Evolutionary conservation across 306 rosid genomes (phyloP), one percentile per base, ranked within the genome.

Genomic region (Glycine tomentella): DNA sequence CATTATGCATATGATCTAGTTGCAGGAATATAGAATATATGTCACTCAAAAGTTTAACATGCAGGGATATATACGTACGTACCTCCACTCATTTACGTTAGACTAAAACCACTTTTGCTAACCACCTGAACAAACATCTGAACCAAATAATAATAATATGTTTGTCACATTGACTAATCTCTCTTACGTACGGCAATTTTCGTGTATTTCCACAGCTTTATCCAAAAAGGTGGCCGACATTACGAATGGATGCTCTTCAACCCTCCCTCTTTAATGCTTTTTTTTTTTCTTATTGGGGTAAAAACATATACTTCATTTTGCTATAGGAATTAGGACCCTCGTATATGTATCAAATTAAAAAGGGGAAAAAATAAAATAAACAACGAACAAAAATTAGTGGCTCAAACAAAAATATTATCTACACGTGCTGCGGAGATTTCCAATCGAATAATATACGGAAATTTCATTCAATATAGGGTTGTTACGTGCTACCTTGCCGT

Each of bases 211-310:
- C 74, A 49, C 14, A 17, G 53, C 84, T 63, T 48, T 85, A 40
- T 63, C 69, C 55, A 79, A 74, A 88, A 71, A 52, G 76, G 85
- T 83, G 84, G 85, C 87, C 82, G 90, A 89, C 95, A 86, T 59
- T 77, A 83, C 51, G 93, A 91, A 89, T 89, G 87, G 82, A 76
- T 86, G 48, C 88, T 77, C 83, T 25, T 38, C 8, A 20, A 55
- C 5, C 65, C 12, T 3, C 38, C 4, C 53, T 66, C 81, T n/a
- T 33, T 65, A 5, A 16, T 63, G 33, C 31, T 25, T 25, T 69
- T 55, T 79, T 83, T 53, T 79, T 80, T 75, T 34, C 75, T 79
- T 58, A 51, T 52, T 69, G 8, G 42, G 72, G 80, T 13, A 66
- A 75, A 59, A 59, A 66, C 74, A 51, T 79, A 80, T 80, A 40